Evolutionary conservation across 2,329 filamentous ascomycete species (phyloP), one percentile per base, ranked within the genome.

Genomic region (Tolypocladium amazonense): DNA sequence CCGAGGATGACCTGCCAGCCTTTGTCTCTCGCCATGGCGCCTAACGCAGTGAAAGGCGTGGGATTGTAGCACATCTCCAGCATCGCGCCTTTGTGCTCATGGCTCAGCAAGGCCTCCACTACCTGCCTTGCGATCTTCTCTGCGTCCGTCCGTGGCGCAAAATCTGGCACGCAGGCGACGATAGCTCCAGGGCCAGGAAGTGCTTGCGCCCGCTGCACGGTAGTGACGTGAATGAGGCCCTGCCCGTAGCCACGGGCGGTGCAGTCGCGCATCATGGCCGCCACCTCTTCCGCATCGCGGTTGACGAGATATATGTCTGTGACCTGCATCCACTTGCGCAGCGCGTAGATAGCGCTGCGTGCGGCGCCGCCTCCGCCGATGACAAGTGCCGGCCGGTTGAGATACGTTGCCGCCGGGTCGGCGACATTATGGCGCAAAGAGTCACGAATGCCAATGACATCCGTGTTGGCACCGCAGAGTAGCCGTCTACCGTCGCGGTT

Each of bases 31-130:
- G 86, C 83, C 50, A 91, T 66, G 52, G 78, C 80, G 1, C 83
- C 84, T 56, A 91, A 81, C 64, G 81, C 78, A 0, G 89, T 92
- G 71, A 82, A 86, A 0, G 88, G 86, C 3, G 79, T 77, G 0
- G 89, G 89, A 69, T 92, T 89, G 70, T 92, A 92, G 77, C 88
- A 92, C 89, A 93, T 92, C 72, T 92, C 89, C 61, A 92, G 71
- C 60, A 92, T 82, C 8, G 84, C 84, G 8, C 88, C 88, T 72
- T 88, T 87, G 62, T 81, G 73, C 20, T 76, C 68, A 70, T 77
- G 77, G 38, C 62, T 60, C 14, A 80, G 64, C 56, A 79, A 80
- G 3, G 75, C 71, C 66, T 84, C 78, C 0, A 81, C 71, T 0
- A 90, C 78, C 1, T 72, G 70, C 1, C 89, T 76, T 4, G 87